These are phyloP conservation scores for Leavenworthia alabamica DNA, from an alignment of 345 rosid species.

Conservation along the genomic window DNA sequence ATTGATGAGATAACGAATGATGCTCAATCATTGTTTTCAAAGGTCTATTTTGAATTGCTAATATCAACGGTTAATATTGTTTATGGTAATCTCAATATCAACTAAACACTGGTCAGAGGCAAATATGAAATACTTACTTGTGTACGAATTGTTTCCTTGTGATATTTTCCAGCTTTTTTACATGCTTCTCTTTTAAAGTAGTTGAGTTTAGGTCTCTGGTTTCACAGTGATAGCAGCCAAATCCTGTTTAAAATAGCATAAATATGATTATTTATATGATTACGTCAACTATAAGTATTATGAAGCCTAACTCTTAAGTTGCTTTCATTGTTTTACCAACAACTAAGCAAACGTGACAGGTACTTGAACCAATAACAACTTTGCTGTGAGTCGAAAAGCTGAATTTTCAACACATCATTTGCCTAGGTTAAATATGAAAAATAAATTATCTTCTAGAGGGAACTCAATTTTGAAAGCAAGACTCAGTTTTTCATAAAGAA, in stretches of 20 bases:
- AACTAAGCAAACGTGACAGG: conserved; percentile 11
- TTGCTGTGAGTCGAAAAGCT: background rate
- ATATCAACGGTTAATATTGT: background rate
- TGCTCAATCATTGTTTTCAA: conserved; percentile 11
- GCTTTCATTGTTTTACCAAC: conserved; percentile 17
- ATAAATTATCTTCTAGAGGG: background rate
- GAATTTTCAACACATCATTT: conserved; percentile 5
- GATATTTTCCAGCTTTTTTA: background rate
- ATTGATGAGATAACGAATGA: conserved; percentile 10
- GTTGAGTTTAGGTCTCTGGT: background rate
- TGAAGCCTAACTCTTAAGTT: conserved; percentile 13
- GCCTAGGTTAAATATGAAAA: background rate
- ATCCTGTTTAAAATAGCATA: conserved; percentile 11
- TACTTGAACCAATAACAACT: conserved; percentile 8
- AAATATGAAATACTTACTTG: background rate
- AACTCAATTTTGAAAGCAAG: conserved; percentile 6
- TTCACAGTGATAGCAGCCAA: conserved; percentile 5
- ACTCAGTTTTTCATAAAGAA: conserved; percentile 2
- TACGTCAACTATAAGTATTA: conserved; percentile 12
- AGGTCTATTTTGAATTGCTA: background rate
- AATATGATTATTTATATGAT: conserved; percentile 11
- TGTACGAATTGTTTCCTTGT: background rate
- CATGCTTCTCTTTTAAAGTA: background rate
- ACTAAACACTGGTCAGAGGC: background rate
- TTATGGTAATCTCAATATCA: background rate